A percentile compares a stretch with the other conserved stretches of the same genome.
phyloP scores from a whole-genome alignment of 108 stramenopile genomes.

The Cylindrotheca fusiformis region DNA sequence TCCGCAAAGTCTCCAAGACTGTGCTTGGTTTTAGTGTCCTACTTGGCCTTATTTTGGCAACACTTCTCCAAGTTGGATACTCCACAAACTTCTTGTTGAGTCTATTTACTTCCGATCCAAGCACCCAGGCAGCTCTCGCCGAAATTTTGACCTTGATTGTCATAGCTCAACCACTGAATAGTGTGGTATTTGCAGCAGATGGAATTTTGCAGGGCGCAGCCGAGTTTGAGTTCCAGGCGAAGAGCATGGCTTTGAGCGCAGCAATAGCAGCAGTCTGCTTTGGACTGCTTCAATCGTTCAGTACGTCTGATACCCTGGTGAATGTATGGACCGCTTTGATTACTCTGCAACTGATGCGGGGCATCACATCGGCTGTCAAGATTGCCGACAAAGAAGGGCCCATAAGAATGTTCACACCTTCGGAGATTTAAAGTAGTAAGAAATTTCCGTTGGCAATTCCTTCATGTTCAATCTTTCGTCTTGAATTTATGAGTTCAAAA shows the following conservation, averaged over 20 bases:
- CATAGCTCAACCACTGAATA: conserved; percentile 79
- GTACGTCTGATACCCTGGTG: conserved; percentile 50
- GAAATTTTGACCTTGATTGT: conserved; percentile 67
- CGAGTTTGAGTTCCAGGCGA: conserved; percentile 81
- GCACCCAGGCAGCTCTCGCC: conserved; percentile 51
- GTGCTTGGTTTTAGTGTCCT: conserved; percentile 67
- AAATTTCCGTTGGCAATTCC: neutral
- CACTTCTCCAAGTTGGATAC: conserved; percentile 50
- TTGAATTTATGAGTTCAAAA: conserved; percentile 1
- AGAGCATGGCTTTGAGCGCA: conserved; percentile 75
- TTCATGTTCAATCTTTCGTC: neutral
- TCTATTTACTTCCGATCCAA: conserved; percentile 69
- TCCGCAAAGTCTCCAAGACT: conserved; percentile 49
- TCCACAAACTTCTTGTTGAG: conserved; percentile 52
- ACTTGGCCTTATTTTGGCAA: conserved; percentile 53
- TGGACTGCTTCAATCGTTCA: conserved; percentile 34
- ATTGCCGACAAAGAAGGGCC: conserved; percentile 67
- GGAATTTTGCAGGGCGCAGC: conserved; percentile 84
- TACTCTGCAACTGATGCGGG: conserved; percentile 71
- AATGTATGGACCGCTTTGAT: conserved; percentile 79
- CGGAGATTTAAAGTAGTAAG: neutral
- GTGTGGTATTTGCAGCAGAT: conserved; percentile 85
- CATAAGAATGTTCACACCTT: conserved; percentile 43
- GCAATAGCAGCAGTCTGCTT: conserved; percentile 48
- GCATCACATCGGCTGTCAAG: conserved; percentile 71